Evolutionary conservation across 2,329 filamentous ascomycete species (phyloP).

Genomic region (Colletotrichum lini): DNA sequence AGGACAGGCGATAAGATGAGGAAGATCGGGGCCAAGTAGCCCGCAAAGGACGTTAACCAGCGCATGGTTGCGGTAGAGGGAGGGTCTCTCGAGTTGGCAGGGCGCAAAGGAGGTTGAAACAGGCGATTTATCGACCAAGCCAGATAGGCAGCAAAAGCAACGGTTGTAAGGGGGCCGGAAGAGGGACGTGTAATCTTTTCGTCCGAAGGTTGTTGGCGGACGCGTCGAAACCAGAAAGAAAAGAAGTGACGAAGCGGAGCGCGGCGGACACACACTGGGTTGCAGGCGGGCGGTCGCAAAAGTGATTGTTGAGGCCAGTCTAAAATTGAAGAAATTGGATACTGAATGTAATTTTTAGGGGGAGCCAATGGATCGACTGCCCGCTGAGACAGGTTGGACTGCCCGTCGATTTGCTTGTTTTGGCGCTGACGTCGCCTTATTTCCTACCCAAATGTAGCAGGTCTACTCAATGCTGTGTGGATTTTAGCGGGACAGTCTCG

Average conservation of each 20-base stretch:
- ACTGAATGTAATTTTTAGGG: background rate
- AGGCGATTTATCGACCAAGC: background rate
- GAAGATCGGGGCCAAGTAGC: constrained; percentile 74
- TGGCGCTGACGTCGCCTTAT: constrained; percentile 30
- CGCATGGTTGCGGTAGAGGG: constrained; percentile 23
- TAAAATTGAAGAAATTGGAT: constrained; percentile 27
- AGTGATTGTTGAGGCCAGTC: constrained; percentile 27
- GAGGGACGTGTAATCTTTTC: background rate
- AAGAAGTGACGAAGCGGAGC: constrained; percentile 35
- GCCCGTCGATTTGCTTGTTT: constrained; percentile 39
- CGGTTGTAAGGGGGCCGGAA: background rate
- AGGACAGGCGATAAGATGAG: constrained; percentile 74
- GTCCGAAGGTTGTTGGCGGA: constrained; percentile 10
- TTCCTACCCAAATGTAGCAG: background rate
- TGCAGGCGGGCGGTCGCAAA: constrained; percentile 31
- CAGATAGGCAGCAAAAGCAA: background rate
- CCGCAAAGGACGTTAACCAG: constrained; percentile 56
- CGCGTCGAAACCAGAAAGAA: constrained; percentile 34
- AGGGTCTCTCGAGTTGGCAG: background rate
- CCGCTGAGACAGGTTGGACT: constrained; percentile 25
- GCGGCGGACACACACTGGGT: constrained; percentile 10
- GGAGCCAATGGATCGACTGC: constrained; percentile 28
- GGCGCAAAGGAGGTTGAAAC: constrained; percentile 2
- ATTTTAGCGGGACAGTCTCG: background rate
- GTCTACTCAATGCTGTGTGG: background rate